phyloP scores from a whole-genome alignment of 441 rosid species.

The Brassica balearica region DNA sequence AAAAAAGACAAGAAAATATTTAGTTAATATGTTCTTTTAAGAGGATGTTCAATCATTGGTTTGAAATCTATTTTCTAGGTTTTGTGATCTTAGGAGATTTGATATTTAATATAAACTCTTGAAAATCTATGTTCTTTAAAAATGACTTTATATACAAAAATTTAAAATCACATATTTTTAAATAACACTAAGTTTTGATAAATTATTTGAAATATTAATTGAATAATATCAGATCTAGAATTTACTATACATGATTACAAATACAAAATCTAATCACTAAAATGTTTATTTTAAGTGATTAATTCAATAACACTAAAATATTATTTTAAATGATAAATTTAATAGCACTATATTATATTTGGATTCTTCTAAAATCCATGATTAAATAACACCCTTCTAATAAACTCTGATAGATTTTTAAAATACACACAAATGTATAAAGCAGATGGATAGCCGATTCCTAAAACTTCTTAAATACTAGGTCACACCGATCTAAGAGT shows the following conservation, averaged over 20 bases:
- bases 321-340: not conserved
- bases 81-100: not conserved
- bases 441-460: not conserved
- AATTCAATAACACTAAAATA: not conserved
- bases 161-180: not conserved
- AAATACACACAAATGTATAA: not conserved
- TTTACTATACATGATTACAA: not conserved
- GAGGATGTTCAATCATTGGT: not conserved
- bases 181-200: not conserved
- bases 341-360: not conserved
- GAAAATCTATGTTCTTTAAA: not conserved
- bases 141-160: not conserved
- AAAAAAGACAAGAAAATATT: not conserved
- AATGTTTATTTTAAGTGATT: not conserved
- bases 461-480: conserved; percentile 2
- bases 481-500: not conserved
- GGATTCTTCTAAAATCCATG: not conserved
- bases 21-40: not conserved
- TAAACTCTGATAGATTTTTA: not conserved
- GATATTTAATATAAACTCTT: not conserved
- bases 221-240: not conserved
- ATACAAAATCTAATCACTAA: not conserved
- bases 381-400: not conserved
- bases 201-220: not conserved
- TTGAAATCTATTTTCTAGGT: not conserved